Conservation (phyloP, 352 stramenopile genomes). For the Paralagenidium karlingii region DNA sequence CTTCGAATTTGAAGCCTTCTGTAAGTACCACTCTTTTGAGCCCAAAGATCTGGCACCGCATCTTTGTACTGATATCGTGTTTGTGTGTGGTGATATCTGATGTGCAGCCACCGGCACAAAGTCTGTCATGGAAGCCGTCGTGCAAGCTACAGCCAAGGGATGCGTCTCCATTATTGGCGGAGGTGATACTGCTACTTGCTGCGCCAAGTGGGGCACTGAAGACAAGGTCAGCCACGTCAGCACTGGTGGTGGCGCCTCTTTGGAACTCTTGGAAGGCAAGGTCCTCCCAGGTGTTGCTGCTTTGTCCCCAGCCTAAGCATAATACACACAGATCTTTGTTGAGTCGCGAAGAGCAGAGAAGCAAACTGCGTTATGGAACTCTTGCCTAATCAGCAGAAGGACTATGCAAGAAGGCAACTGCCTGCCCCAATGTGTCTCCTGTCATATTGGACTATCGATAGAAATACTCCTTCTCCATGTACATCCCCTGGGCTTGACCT, state of each 20-base stretch:
- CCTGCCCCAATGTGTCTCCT: too few relatives aligned
- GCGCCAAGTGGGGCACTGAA: conserved; percentile 80
- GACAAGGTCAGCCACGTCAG: conserved; percentile 85
- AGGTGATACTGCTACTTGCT: conserved; percentile 92
- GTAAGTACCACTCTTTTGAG: too few relatives aligned
- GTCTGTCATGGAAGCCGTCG: conserved; percentile 92
- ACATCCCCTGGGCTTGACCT: too few relatives aligned
- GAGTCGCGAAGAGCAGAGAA: too few relatives aligned
- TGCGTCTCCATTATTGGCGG: conserved; percentile 98
- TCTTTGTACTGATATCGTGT: neutral
- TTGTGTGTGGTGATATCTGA: conserved; percentile 1
- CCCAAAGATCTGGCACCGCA: too few relatives aligned
- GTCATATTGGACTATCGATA: too few relatives aligned
- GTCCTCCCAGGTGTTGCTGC: conserved; percentile 96
- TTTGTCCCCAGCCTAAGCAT: conserved; percentile 58
- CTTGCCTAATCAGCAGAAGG: too few relatives aligned
- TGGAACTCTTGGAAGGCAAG: conserved; percentile 98
- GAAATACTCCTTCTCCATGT: too few relatives aligned
- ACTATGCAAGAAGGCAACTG: too few relatives aligned
- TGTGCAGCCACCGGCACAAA: conserved; percentile 85
- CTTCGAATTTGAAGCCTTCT: conserved; percentile 99
- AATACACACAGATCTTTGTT: conserved; percentile 1
- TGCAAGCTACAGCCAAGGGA: conserved; percentile 87
- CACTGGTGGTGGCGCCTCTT: conserved; percentile 91
- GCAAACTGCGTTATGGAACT: too few relatives aligned